Evolutionary conservation across 192 early-diverging fungal genomes (phyloP), one percentile per base, ranked within the genome.

Genomic region (Mortierella hygrophila): DNA sequence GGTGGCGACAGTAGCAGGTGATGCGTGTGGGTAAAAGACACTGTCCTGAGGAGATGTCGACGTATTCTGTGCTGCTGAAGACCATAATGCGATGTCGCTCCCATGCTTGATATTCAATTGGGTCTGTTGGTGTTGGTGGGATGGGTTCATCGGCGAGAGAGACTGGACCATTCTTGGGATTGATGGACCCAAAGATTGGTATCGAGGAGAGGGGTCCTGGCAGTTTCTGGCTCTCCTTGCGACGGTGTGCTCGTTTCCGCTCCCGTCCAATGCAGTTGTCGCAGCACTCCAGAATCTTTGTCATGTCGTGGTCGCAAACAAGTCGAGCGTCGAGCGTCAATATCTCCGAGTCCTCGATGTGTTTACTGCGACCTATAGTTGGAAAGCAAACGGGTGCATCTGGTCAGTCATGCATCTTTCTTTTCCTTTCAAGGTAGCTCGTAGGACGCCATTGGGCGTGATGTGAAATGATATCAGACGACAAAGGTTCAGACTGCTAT

Each of bases 1-100:
- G 84, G 38, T 86, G 84, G 37, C 84, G 92, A 85, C 96, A 96
- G 88, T 97, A 97, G 89, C 96, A 97, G 5, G 96, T 96, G 76
- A 97, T 95, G 46, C 96, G 92, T 44, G 95, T 94, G 16, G 96
- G 96, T 26, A 97, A 87, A 37, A 94, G 91, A 4, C 93, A 93
- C 83, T 86, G 79, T 69, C 84, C 84, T 29, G 76, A 77, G 0
- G 84, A 80, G 65, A 86, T 70, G 37, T 86, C 84, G 15, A 86
- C 79, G 13, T 74, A 86, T 60, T 86, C 84, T 10, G 84, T 86
- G 54, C 79, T 86, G 52, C 84, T 86, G 46, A 86, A 86, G 13
- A 86, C 84, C 84, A 86, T 86, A 46, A 86, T 86, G 15, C 84
- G 54, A 35, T 52, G 73, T 16, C 76, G 70, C 41, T 86, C 84